Evolutionary conservation across 805 yeast species (phyloP), one percentile per base, ranked within the genome.

Genomic region (Candida maltosa): DNA sequence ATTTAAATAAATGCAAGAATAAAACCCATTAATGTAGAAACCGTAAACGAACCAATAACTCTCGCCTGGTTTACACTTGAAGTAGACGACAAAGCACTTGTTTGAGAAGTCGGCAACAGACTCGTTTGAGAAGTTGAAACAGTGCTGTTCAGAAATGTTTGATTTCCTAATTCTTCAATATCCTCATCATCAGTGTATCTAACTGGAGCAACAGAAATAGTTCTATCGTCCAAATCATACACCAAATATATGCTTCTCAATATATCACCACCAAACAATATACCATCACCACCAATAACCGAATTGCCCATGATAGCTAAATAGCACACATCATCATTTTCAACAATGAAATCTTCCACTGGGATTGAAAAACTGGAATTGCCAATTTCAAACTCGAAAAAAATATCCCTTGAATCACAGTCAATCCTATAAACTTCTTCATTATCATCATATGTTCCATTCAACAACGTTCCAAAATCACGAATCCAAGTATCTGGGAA

Each of bases 391-490:
- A 34, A 27, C 6, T 27, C 16, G 18, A 27, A 27, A 5, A 9
- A 5, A 7, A 23, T 5, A 16, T 8, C 14, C 12, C 14, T n/a
- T 12, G 12, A 11, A 26, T 29, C 38, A 52, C 88, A 82, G 4
- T 55, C 54, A 42, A 74, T 48, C 5, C 58, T 21, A 48, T 77
- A 82, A 29, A 67, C 69, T 1, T 76, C 78, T 4, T 60, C 43
- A 2, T 45, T 32, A 2, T 47, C 21, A 8, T 70, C 60, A 43
- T 68, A 80, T 1, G 46, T 19, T 3, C 80, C 78, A 24, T 67
- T 50, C 17, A 66, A 34, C 42, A 62, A 47, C 29, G 33, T 20
- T 2, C 70, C 76, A 18, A 73, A 36, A 22, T 47, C 40, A 10
- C 47, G 31, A 11, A 69, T 52, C 28, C 70, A 40, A 1, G 48